A percentile compares a stretch with the other conserved stretches of the same genome.
phyloP scores from a whole-genome alignment of 2,329 filamentous ascomycete species.

The Epichloe uncinata region DNA sequence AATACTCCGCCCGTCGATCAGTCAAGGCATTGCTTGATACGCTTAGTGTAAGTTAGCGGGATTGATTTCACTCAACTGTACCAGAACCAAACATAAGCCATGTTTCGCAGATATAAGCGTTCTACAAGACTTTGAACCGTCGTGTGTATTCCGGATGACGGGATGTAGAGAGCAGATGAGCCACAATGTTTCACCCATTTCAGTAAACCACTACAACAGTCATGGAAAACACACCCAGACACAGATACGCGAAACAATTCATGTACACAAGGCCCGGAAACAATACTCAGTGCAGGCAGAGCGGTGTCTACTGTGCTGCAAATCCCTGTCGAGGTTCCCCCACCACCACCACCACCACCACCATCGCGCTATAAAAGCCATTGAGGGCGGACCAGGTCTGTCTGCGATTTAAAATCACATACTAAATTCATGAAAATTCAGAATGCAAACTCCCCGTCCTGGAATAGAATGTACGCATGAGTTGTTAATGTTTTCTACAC shows the following conservation, averaged over 20 bases:
- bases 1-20: no score
- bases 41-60: no score
- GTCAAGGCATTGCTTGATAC: no score
- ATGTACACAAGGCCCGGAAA: background rate
- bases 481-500: background rate
- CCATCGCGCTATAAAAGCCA: background rate
- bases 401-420: no score
- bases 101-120: no score
- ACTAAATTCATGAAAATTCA: background rate
- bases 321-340: background rate
- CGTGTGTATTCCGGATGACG: no score
- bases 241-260: background rate
- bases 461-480: background rate
- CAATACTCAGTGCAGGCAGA: background rate
- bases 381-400: no score
- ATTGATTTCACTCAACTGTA: no score
- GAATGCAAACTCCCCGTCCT: background rate
- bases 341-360: background rate
- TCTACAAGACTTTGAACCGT: no score
- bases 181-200: background rate
- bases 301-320: background rate
- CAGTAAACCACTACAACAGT: background rate
- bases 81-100: no score
- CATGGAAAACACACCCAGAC: background rate
- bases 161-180: no score